A percentile compares a stretch with the other conserved stretches of the same genome.
phyloP scores from a whole-genome alignment of 352 stramenopile species.

The Phytophthora kernoviae region DNA sequence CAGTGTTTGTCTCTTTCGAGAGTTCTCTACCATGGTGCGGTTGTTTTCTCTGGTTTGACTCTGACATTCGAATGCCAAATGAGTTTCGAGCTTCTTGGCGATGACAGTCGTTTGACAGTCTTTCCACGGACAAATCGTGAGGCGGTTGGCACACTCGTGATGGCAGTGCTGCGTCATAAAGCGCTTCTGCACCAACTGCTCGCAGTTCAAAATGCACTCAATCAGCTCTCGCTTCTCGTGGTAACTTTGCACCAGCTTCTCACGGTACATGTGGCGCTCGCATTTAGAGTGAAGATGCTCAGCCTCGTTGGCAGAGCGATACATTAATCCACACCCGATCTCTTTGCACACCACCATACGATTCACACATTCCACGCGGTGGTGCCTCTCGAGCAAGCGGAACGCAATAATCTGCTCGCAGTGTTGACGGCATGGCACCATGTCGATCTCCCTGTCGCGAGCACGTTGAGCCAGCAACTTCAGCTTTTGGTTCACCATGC shows the following conservation, averaged over 20 bases:
- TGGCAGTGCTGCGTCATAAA: constrained; percentile 45
- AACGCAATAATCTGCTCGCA: constrained; percentile 46
- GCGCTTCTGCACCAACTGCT: constrained; percentile 35
- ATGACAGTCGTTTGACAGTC: constrained; percentile 65
- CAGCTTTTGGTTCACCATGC: constrained; percentile 68
- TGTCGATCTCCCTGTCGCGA: constrained; percentile 45
- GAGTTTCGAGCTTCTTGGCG: constrained; percentile 36
- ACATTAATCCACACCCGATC: constrained; percentile 42
- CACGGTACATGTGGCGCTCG: constrained; percentile 43
- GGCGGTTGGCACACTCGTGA: constrained; percentile 49
- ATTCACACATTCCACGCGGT: constrained; percentile 47
- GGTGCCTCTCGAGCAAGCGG: constrained; percentile 54
- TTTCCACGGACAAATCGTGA: constrained; percentile 47
- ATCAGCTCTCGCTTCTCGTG: constrained; percentile 45
- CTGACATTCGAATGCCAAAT: constrained; percentile 48
- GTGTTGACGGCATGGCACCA: constrained; percentile 44
- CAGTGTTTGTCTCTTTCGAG: constrained; percentile 16
- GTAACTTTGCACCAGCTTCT: constrained; percentile 42
- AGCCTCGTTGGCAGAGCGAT: constrained; percentile 35
- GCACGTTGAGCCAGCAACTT: constrained; percentile 67
- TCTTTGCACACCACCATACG: constrained; percentile 64
- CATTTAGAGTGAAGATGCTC: constrained; percentile 43
- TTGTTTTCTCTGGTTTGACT: constrained; percentile 32
- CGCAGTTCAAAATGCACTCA: constrained; percentile 55
- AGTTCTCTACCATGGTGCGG: constrained; percentile 40